Base-by-base conservation (phyloP, 371 early-diverging fungal genomes). In the Gilbertella persicaria region DNA sequence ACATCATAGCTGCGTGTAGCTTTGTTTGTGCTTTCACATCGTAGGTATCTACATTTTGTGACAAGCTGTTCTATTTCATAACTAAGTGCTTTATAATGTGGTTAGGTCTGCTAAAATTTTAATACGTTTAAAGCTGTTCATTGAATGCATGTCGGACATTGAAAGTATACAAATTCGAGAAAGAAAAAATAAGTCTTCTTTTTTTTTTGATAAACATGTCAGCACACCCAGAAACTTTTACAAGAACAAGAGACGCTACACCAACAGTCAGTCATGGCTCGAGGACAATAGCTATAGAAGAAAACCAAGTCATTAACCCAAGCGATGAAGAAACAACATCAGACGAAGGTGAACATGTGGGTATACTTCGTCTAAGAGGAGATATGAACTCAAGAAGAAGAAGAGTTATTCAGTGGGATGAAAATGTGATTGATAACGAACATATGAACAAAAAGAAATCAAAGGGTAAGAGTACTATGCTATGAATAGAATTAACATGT, bases 391-490 rank as follows among this genome's bases (percentile, higher is more conserved):
- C 70, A 14, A 55, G 73, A 53, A 53, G 75, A 17, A 72, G 69
- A 14, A 65, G 77, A 54, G 70, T 74, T 10, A 87, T 94, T 47
- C 85, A 82, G 44, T 95, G 95, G 95, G 88, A 86, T 42, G 86
- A 84, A 28, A 81, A 70, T 41, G 93, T 92, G 0, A 78, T 95
- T 24, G 94, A 95, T 64, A 95, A 95, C 66, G 95, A 95, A 64
- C 80, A 85, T 25, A 64, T 93, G 78, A 78, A 80, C 40, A 84
- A 76, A 60, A 95, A 95, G 67, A 92, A 86, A 53, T 86, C 89
- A 43, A 95, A 95, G 62, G 80, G 92, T 91, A 71, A 59, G 63
- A 35, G 0, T 5, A 21, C 19, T 10, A 93, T 67, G 73, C 80
- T 30, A 59, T 91, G 75, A 70, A 73, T 33, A 84, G 83, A 33